These are phyloP conservation scores for Xylaria bambusicola DNA, from an alignment of 495 filamentous ascomycete species.

Conservation along the genomic window DNA sequence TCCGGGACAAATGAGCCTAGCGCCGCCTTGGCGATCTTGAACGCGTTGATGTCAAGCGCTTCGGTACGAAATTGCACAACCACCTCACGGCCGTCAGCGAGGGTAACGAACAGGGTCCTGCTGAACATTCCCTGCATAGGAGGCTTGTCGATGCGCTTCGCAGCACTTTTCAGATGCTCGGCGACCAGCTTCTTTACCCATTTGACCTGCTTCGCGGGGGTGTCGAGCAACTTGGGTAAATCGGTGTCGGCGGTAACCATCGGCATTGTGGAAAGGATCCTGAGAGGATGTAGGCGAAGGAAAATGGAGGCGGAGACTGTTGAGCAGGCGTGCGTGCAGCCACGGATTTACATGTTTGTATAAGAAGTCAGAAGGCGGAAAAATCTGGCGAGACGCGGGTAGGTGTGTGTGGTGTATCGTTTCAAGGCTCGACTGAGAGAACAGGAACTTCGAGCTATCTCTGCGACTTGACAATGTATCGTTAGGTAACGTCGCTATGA, in stretches of 20 bases:
- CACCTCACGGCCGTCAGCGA: constrained; percentile 31
- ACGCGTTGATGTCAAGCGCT: constrained; percentile 27
- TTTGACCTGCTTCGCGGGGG: constrained; percentile 36
- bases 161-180: constrained; percentile 31
- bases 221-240: constrained; percentile 31
- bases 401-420: too few relatives aligned
- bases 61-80: constrained; percentile 37
- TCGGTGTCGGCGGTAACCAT: constrained; percentile 32
- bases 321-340: too few relatives aligned
- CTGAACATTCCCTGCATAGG: constrained; percentile 38
- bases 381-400: too few relatives aligned
- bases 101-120: constrained; percentile 31
- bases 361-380: too few relatives aligned
- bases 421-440: too few relatives aligned
- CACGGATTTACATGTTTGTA: too few relatives aligned
- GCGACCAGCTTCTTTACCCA: constrained; percentile 34
- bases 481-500: too few relatives aligned
- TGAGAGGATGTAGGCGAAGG: too few relatives aligned
- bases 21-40: constrained; percentile 30
- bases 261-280: constrained; percentile 23
- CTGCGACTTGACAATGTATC: too few relatives aligned
- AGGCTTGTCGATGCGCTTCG: constrained; percentile 31
- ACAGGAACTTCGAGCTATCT: too few relatives aligned
- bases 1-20: constrained; percentile 32
- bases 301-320: too few relatives aligned